Evolutionary conservation across 805 yeast species (phyloP).

Genomic region (Jamesozyma jinghongensis): DNA sequence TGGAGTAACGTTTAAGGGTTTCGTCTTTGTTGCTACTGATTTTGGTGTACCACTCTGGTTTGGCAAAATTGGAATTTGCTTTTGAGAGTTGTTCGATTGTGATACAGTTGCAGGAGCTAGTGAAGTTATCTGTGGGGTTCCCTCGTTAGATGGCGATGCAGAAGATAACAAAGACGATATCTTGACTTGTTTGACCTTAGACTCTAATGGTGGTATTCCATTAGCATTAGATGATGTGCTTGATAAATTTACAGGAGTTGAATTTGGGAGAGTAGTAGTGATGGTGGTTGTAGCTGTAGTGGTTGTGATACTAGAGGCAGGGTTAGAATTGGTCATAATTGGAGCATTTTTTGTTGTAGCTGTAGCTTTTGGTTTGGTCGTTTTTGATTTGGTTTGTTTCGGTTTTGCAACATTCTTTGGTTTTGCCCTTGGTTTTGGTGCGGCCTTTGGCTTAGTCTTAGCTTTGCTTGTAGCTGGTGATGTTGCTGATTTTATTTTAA

Average conservation of each 20-base stretch:
- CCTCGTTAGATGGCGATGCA: not conserved
- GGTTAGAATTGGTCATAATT: too few relatives aligned
- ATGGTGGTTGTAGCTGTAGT: not conserved
- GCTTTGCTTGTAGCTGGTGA: not conserved
- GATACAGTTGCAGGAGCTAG: not conserved
- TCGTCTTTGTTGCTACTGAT: not conserved
- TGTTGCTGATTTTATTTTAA: not conserved
- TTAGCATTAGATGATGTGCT: not conserved
- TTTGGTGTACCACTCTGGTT: too few relatives aligned
- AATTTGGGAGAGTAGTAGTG: not conserved
- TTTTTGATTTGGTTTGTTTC: not conserved
- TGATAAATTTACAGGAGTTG: not conserved
- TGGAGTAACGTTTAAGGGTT: not conserved
- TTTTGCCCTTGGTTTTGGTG: slow-evolving; percentile 1
- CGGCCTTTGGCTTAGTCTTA: not conserved
- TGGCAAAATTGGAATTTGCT: too few relatives aligned
- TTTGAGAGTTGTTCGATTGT: too few relatives aligned
- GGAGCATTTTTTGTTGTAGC: too few relatives aligned
- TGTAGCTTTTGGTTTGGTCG: slow-evolving; percentile 1
- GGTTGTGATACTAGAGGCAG: not conserved
- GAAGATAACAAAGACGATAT: slow-evolving; percentile 15
- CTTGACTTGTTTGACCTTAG: slow-evolving; percentile 11
- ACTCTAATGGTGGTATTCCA: too few relatives aligned
- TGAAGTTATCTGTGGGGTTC: not conserved
- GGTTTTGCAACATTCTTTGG: not conserved